Conservation (phyloP, 768 basidiomycete genomes). For the Podaxis pistillaris region DNA sequence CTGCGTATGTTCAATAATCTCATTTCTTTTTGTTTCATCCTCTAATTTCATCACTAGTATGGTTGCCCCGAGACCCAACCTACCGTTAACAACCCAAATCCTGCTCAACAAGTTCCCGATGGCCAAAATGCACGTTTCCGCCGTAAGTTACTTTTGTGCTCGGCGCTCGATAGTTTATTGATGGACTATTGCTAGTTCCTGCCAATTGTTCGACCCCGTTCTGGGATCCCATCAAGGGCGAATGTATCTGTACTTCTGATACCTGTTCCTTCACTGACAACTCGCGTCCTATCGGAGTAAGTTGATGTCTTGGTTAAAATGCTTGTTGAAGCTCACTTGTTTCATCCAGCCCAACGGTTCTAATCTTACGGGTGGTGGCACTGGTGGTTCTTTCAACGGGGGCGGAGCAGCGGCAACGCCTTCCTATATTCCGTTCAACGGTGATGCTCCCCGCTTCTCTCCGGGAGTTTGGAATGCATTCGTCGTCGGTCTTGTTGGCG, state of each 20-base stretch:
- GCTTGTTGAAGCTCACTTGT: neutral
- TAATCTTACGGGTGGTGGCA: slow-evolving; percentile 18
- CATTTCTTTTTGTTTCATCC: neutral
- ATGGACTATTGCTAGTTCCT: slow-evolving; percentile 43
- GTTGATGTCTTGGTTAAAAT: neutral
- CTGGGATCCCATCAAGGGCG: slow-evolving; percentile 73
- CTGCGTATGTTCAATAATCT: slow-evolving; percentile 47
- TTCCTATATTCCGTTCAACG: slow-evolving; percentile 52
- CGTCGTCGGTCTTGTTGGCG: slow-evolving; percentile 34
- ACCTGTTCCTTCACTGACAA: slow-evolving; percentile 64
- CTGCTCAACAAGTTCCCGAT: slow-evolving; percentile 48
- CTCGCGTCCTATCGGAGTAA: slow-evolving; percentile 34
- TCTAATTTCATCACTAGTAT: slow-evolving; percentile 43
- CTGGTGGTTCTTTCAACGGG: slow-evolving; percentile 11
- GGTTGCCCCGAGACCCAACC: slow-evolving; percentile 63
- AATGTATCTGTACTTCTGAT: slow-evolving; percentile 57
- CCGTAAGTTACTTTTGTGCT: slow-evolving; percentile 40
- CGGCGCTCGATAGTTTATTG: neutral
- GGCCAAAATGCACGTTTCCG: slow-evolving; percentile 51
- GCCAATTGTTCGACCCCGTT: slow-evolving; percentile 74
- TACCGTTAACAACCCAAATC: slow-evolving; percentile 62
- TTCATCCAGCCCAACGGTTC: slow-evolving; percentile 15
- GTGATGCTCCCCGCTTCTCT: slow-evolving; percentile 26
- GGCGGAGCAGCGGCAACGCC: slow-evolving; percentile 20
- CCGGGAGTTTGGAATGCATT: slow-evolving; percentile 33